Conservation (phyloP, 1,284 basidiomycete genomes). For the Thelephora terrestris region DNA sequence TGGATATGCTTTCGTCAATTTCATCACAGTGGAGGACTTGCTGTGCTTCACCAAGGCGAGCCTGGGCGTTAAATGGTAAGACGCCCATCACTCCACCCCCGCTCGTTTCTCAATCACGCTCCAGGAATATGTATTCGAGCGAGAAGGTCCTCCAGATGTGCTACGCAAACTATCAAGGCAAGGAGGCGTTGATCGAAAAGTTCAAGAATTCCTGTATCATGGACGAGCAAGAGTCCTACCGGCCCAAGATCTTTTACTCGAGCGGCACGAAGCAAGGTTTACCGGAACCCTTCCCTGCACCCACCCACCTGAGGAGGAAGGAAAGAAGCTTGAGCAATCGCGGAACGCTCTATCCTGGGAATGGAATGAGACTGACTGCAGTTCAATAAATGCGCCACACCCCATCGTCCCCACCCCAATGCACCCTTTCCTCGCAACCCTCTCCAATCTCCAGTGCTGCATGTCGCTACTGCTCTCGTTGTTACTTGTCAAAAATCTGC, state of each 20-base stretch:
- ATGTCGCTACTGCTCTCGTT: no score
- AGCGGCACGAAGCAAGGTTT: slow-evolving; percentile 62
- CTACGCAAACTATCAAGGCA: slow-evolving; percentile 83
- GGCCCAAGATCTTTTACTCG: slow-evolving; percentile 78
- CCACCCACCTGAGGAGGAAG: slow-evolving; percentile 67
- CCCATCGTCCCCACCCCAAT: no score
- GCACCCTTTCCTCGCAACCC: no score
- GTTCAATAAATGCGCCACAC: no score
- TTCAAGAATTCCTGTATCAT: slow-evolving; percentile 81
- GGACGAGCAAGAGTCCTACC: slow-evolving; percentile 73
- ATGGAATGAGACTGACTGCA: no score
- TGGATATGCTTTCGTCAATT: slow-evolving; percentile 83
- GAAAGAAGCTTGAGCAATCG: slow-evolving; percentile 68
- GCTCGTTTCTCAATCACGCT: background rate
- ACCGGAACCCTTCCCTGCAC: slow-evolving; percentile 71
- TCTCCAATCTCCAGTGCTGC: no score
- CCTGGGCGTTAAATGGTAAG: slow-evolving; percentile 69
- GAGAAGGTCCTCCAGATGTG: slow-evolving; percentile 82
- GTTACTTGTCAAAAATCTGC: no score
- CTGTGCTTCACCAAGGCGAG: slow-evolving; percentile 62
- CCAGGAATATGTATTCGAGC: slow-evolving; percentile 79
- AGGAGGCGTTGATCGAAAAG: slow-evolving; percentile 77
- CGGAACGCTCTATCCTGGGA: slow-evolving; percentile 47
- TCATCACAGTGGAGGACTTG: slow-evolving; percentile 68
- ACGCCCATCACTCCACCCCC: slow-evolving; percentile 3